A percentile compares a stretch with the other conserved stretches of the same genome.
These are phyloP conservation scores for Corchorus olitorius DNA, from an alignment of 345 rosid genomes.

Conservation along the genomic window DNA sequence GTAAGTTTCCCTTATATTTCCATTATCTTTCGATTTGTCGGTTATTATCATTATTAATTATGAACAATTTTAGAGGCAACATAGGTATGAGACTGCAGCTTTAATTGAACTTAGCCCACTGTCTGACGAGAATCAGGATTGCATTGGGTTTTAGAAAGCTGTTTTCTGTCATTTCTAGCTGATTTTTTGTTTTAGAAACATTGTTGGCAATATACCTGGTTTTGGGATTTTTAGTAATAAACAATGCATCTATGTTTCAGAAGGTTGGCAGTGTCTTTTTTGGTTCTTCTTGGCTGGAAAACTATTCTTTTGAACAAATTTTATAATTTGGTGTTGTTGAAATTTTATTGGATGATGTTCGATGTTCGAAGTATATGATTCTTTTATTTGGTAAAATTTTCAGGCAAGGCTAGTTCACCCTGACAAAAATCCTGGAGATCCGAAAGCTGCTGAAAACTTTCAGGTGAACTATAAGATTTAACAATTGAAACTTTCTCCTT, in stretches of 20 bases:
- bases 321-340: neutral
- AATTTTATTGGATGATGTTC: neutral
- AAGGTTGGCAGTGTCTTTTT: neutral
- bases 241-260: neutral
- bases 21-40: neutral
- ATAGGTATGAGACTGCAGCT: constrained; percentile 3
- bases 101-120: neutral
- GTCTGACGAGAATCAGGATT: neutral
- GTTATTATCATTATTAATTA: neutral
- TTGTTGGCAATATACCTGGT: neutral
- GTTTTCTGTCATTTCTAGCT: neutral
- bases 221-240: neutral
- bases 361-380: neutral
- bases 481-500: neutral
- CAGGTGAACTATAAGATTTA: constrained; percentile 52
- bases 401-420: constrained; percentile 97
- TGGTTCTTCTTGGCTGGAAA: neutral
- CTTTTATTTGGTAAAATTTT: neutral
- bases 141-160: neutral
- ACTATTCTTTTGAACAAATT: neutral
- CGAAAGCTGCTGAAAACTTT: constrained; percentile 88
- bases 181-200: neutral
- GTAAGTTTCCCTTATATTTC: constrained; percentile 35
- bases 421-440: constrained; percentile 90
- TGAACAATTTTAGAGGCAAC: neutral